These are phyloP conservation scores for Phytophthora aleatoria DNA, from an alignment of 352 stramenopile species.

Conservation along the genomic window DNA sequence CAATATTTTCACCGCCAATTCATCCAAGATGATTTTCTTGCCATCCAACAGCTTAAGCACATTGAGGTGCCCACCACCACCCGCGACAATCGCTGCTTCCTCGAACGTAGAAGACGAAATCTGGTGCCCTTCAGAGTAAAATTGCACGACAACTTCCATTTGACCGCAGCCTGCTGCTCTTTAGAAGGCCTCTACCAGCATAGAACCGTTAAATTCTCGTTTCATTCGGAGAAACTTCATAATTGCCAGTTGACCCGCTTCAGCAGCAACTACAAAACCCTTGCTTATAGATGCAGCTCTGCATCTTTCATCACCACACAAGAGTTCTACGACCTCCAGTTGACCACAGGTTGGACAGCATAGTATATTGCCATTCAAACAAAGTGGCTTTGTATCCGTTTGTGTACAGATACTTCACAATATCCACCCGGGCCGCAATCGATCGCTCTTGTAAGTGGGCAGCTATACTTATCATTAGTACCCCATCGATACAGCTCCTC, in stretches of 20 bases:
- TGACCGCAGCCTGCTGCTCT: background rate
- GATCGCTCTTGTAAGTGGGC: too few species aligned
- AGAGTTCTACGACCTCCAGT: background rate
- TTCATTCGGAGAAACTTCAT: background rate
- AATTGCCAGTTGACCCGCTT: background rate
- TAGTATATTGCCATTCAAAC: background rate
- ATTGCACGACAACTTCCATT: background rate
- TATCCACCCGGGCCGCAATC: too few species aligned
- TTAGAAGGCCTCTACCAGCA: background rate
- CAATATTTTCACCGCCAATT: background rate
- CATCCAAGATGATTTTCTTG: background rate
- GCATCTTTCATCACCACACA: background rate
- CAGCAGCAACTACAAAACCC: background rate
- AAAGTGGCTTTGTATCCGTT: background rate
- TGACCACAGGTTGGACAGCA: background rate
- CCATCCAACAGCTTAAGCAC: background rate
- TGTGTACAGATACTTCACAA: background rate
- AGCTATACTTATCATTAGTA: too few species aligned
- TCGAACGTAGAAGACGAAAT: conserved; percentile 1
- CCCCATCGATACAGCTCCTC: too few species aligned
- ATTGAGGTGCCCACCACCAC: background rate
- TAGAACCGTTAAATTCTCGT: background rate
- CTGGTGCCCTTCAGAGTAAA: background rate
- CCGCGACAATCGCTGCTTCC: background rate
- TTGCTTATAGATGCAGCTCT: background rate